A percentile compares a stretch with the other conserved stretches of the same genome.
Conservation (phyloP, 2,329 filamentous ascomycete species). For the Xylariaceae sp. region DNA sequence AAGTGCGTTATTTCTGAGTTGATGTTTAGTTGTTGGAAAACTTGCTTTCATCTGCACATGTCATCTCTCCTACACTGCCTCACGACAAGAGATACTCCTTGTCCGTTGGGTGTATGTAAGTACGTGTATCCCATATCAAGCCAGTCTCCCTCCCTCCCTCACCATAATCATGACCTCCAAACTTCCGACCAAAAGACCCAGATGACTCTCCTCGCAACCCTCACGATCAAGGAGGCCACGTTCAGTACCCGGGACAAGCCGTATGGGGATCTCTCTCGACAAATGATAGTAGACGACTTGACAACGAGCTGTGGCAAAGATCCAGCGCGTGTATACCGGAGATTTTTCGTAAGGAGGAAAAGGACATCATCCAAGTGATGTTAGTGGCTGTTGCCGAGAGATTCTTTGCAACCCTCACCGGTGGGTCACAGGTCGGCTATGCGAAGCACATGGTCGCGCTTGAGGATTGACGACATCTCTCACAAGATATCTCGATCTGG, state of each 20-base stretch:
- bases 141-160: background rate
- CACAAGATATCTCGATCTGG: slow-evolving; percentile 9
- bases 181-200: background rate
- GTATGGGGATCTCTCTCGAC: background rate
- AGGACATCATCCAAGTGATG: slow-evolving; percentile 9
- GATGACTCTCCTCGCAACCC: background rate
- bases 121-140: background rate
- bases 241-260: background rate
- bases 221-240: background rate
- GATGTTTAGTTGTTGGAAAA: background rate
- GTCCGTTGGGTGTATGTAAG: background rate
- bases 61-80: background rate
- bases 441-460: slow-evolving; percentile 15
- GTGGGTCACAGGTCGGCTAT: slow-evolving; percentile 16
- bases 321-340: background rate
- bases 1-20: no score
- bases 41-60: slow-evolving; percentile 3
- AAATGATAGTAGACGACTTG: background rate
- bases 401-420: slow-evolving; percentile 12
- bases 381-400: slow-evolving; percentile 8
- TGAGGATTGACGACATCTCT: slow-evolving; percentile 6
- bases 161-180: no score
- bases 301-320: background rate
- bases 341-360: slow-evolving; percentile 6
- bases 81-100: background rate